Conservation (phyloP, 192 early-diverging fungal species). For the Lunasporangiospora selenospora region DNA sequence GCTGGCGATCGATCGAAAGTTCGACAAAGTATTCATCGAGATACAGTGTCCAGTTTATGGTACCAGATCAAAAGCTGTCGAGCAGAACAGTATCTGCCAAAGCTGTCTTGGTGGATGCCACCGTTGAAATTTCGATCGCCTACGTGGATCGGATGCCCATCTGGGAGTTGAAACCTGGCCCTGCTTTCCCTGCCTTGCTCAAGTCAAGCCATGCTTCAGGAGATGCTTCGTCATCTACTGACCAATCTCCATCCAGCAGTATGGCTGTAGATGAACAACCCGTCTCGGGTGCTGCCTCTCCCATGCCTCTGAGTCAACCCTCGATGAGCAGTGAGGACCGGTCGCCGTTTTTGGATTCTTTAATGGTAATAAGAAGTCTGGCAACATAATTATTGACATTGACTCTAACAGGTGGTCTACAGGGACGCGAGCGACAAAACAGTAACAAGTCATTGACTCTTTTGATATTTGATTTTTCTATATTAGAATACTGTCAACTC, state of each 20-base stretch:
- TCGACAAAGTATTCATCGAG: slow-evolving; percentile 1
- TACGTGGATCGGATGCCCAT: slow-evolving; percentile 13
- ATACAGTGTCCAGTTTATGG: slow-evolving; percentile 16
- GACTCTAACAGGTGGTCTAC: too few species aligned
- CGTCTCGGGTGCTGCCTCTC: neutral
- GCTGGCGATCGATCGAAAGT: slow-evolving; percentile 2
- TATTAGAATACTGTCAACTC: slow-evolving; percentile 14
- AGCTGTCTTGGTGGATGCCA: slow-evolving; percentile 18
- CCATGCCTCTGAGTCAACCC: neutral
- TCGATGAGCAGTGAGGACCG: slow-evolving; percentile 10
- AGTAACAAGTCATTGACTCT: neutral
- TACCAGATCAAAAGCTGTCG: slow-evolving; percentile 5
- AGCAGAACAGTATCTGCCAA: slow-evolving; percentile 10
- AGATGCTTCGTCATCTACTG: neutral
- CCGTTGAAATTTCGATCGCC: slow-evolving; percentile 15
- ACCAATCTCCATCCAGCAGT: too few species aligned
- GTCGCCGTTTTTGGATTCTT: slow-evolving; percentile 14
- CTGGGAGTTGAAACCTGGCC: slow-evolving; percentile 24
- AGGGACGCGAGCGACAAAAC: neutral
- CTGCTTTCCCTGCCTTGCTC: slow-evolving; percentile 12
- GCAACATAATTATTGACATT: too few species aligned
- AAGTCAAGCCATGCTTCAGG: neutral
- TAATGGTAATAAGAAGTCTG: too few species aligned
- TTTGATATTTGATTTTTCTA: neutral
- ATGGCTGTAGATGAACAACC: slow-evolving; percentile 3